Conservation (phyloP, 768 basidiomycete species). For the Tricholoma bakamatsutake region DNA sequence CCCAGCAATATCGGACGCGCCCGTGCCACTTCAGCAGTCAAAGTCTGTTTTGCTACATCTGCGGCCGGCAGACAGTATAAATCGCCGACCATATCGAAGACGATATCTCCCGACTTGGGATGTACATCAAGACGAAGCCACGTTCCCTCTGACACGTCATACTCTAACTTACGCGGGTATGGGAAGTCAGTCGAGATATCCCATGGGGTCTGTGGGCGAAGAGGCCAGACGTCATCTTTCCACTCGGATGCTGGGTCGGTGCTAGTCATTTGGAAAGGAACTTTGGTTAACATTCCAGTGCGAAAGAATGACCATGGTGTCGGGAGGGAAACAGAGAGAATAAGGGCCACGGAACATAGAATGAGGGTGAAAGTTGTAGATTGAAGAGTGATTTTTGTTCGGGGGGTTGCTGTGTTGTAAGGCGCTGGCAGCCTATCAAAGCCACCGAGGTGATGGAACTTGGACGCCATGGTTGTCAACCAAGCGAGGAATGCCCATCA, state of each 20-base stretch:
- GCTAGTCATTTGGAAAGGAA: slow-evolving; percentile 11
- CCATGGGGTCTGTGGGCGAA: slow-evolving; percentile 56
- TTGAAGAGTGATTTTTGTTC: background rate
- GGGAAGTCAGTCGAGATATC: slow-evolving; percentile 74
- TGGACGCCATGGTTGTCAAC: slow-evolving; percentile 8
- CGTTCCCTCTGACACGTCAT: slow-evolving; percentile 68
- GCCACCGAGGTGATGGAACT: slow-evolving; percentile 1
- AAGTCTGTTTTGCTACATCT: slow-evolving; percentile 17
- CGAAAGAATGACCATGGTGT: slow-evolving; percentile 27
- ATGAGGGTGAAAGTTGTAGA: slow-evolving; percentile 15
- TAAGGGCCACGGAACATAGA: slow-evolving; percentile 26
- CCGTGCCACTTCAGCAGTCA: slow-evolving; percentile 17
- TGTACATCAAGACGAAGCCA: slow-evolving; percentile 74
- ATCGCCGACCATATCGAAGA: slow-evolving; percentile 74
- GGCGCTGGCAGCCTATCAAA: slow-evolving; percentile 5
- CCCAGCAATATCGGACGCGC: slow-evolving; percentile 61
- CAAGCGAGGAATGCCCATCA: background rate
- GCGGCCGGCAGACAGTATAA: slow-evolving; percentile 60
- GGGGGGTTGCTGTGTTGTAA: background rate
- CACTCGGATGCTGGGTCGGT: slow-evolving; percentile 33
- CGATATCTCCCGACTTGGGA: slow-evolving; percentile 61
- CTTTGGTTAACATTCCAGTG: slow-evolving; percentile 12
- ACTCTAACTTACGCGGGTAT: slow-evolving; percentile 59
- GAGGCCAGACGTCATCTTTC: slow-evolving; percentile 54
- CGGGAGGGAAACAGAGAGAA: slow-evolving; percentile 28